Evolutionary conservation across 2,329 filamentous ascomycete species (phyloP), one percentile per base, ranked within the genome.

Genomic region (Monosporascus ibericus): DNA sequence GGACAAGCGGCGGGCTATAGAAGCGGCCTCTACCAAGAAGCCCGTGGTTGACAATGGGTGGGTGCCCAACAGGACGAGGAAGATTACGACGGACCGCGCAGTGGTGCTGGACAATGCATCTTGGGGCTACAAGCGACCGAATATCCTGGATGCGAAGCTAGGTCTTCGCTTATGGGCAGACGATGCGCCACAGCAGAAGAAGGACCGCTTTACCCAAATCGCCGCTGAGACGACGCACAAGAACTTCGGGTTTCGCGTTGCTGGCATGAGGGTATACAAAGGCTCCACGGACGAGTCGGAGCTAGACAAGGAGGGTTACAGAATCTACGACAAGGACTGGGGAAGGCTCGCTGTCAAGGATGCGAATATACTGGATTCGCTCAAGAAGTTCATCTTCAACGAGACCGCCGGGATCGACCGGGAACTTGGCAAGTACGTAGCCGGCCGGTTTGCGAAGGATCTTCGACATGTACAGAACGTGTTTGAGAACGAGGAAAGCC

Each of bases 131-230:
- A 82, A 81, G 63, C 81, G 82, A 53, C 90, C 94, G 6, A 97
- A 96, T 62, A 90, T 99, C 7, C 75, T 99, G 53, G 94, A 99
- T 66, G 82, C 95, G 58, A 99, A 99, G 73, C 82, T 99, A 20
- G 94, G 94, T 44, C 80, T 85, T 48, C 81, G 89, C 34, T 74
- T 99, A 6, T 97, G 91, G 87, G 92, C 89, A 15, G 89, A 95
- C 54, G 76, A 85, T 56, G 83, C 83, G 24, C 76, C 80, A 0
- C 60, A 68, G 25, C 75, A 82, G 62, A 86, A 86, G 72, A 79
- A 79, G 61, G 65, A 70, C 37, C 76, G 82, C 30, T 85, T 86
- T 62, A 77, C 84, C 59, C 75, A 81, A 64, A 81, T 86, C 53
- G 74, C 75, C 34, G 67, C 70, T 27, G 73, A 77, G 62, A 86